phyloP scores from a whole-genome alignment of 2,329 filamentous ascomycete species.

The Fusarium guadeloupense region DNA sequence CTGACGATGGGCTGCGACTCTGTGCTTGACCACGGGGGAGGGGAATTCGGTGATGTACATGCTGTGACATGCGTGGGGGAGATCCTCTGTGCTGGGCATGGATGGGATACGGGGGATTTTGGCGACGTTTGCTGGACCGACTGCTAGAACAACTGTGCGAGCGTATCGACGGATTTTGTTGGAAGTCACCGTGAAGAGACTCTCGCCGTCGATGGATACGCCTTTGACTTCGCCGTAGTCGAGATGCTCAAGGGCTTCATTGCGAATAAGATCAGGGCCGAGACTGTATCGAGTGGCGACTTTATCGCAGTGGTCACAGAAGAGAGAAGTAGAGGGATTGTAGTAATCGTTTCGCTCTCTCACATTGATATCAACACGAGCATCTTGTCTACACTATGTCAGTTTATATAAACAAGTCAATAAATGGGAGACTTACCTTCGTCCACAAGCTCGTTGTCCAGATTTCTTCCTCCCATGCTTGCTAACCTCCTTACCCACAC shows the following conservation, averaged over 20 bases:
- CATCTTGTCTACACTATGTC: slow-evolving; percentile 48
- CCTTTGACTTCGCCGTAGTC: slow-evolving; percentile 62
- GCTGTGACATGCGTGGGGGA: slow-evolving; percentile 67
- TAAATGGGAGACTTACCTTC: slow-evolving; percentile 51
- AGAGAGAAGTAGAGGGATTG: slow-evolving; percentile 69
- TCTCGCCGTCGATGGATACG: slow-evolving; percentile 56
- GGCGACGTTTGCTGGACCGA: slow-evolving; percentile 73
- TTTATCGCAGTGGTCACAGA: slow-evolving; percentile 68
- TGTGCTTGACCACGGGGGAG: slow-evolving; percentile 58
- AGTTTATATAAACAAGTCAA: not conserved
- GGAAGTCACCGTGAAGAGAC: slow-evolving; percentile 72
- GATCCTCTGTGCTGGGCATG: slow-evolving; percentile 36
- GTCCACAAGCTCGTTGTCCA: slow-evolving; percentile 47
- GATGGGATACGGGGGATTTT: slow-evolving; percentile 53
- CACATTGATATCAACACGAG: slow-evolving; percentile 67
- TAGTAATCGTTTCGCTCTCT: slow-evolving; percentile 76
- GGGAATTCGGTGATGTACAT: slow-evolving; percentile 70
- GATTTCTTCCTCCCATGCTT: slow-evolving; percentile 79
- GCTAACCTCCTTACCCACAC: slow-evolving; percentile 81
- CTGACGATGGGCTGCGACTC: slow-evolving; percentile 58
- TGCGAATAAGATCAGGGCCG: slow-evolving; percentile 61
- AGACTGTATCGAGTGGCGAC: slow-evolving; percentile 65
- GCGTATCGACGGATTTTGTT: slow-evolving; percentile 64
- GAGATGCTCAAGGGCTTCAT: slow-evolving; percentile 70
- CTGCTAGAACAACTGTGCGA: slow-evolving; percentile 72